Evolutionary conservation across 1,284 basidiomycete genomes (phyloP).

Genomic region (Irpex sp.): DNA sequence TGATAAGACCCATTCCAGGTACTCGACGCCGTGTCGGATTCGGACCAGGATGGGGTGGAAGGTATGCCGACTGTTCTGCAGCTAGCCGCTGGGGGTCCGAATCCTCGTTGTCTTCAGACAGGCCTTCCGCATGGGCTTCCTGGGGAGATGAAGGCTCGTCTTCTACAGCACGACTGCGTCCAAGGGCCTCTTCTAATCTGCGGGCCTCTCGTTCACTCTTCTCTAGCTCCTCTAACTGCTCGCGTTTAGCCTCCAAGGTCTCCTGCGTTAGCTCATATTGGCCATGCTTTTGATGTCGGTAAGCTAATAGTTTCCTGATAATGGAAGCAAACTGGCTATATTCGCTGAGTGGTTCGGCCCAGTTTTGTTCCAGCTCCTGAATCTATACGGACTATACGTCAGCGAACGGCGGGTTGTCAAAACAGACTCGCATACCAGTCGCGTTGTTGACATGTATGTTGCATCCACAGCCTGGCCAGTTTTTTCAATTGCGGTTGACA

Average conservation of each 20-base stretch:
- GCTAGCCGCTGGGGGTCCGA: conserved; percentile 7
- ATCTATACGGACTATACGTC: conserved; percentile 43
- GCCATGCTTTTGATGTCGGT: conserved; percentile 97
- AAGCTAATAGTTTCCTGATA: conserved; percentile 91
- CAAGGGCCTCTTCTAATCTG: conserved; percentile 85
- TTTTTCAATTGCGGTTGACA: conserved; percentile 84
- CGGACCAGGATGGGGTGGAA: conserved; percentile 75
- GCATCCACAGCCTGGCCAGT: conserved; percentile 95
- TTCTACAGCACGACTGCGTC: conserved; percentile 42
- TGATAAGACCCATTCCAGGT: conserved; percentile 85
- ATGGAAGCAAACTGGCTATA: conserved; percentile 94
- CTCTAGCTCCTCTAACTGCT: conserved; percentile 88
- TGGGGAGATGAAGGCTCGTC: conserved; percentile 18
- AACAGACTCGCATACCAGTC: conserved; percentile 56
- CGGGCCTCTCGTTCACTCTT: conserved; percentile 89
- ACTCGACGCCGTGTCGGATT: conserved; percentile 58
- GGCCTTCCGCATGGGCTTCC: conserved; percentile 7
- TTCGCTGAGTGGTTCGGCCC: conserved; percentile 94
- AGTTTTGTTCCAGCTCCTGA: conserved; percentile 88
- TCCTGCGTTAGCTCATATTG: conserved; percentile 98
- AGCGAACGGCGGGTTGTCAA: not conserved
- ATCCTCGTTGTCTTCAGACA: conserved; percentile 22
- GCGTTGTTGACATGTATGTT: conserved; percentile 90
- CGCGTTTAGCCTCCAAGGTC: conserved; percentile 81
- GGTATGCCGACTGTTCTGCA: conserved; percentile 36